Conservation (phyloP, 768 basidiomycete species). For the Chalciporus piperatus region DNA sequence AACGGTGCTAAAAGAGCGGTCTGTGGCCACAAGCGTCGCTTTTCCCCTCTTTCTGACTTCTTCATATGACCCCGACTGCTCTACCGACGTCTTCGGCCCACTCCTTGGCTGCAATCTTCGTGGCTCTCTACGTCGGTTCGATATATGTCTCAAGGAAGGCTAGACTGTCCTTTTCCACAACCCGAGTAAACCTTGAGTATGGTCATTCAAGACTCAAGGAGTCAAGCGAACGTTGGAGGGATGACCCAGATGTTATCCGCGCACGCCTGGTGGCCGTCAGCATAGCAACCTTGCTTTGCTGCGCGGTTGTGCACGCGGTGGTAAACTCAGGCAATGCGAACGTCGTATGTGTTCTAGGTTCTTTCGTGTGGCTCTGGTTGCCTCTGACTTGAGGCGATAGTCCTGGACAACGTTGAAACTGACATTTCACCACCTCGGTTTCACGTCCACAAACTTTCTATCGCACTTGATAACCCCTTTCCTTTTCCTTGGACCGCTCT, state of each 20-base stretch:
- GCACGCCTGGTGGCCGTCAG: constrained; percentile 70
- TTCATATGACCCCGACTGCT: constrained; percentile 20
- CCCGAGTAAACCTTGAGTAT: constrained; percentile 23
- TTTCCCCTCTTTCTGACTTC: background rate
- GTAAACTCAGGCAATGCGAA: constrained; percentile 15
- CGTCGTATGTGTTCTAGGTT: constrained; percentile 13
- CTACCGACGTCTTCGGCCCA: constrained; percentile 44
- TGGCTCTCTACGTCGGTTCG: constrained; percentile 73
- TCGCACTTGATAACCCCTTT: constrained; percentile 69
- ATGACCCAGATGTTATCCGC: constrained; percentile 84
- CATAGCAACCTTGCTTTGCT: constrained; percentile 58
- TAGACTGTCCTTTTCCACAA: constrained; percentile 49
- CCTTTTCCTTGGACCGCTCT: constrained; percentile 78
- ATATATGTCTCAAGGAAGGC: constrained; percentile 72
- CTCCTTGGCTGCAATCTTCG: constrained; percentile 55
- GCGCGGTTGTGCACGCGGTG: constrained; percentile 48
- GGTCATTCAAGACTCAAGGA: constrained; percentile 32
- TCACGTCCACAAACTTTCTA: constrained; percentile 28
- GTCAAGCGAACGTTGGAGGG: constrained; percentile 57
- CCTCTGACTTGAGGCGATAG: constrained; percentile 14
- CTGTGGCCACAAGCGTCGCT: constrained; percentile 5
- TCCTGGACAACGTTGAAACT: constrained; percentile 22
- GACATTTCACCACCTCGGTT: constrained; percentile 42
- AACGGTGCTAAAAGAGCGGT: constrained; percentile 13
- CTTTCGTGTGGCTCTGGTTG: background rate